A percentile compares a stretch with the other conserved stretches of the same genome.
Evolutionary conservation across 2,329 filamentous ascomycete genomes (phyloP).

Genomic region (Ceratocystis diversiconidia): DNA sequence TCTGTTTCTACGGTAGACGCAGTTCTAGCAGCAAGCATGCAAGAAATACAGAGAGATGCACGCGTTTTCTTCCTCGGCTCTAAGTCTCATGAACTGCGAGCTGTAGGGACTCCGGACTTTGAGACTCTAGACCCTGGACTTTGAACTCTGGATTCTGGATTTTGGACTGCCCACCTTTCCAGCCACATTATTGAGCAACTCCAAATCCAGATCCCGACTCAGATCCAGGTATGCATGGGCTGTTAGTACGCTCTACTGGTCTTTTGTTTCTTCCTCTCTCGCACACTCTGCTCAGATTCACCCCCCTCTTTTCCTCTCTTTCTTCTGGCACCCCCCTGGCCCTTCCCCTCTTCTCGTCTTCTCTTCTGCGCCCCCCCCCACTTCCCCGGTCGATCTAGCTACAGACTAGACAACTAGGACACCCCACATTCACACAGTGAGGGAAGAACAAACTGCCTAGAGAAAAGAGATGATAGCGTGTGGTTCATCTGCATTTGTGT

Average conservation of each 20-base stretch:
- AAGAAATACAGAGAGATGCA: neutral
- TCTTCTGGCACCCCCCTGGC: neutral
- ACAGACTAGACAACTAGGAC: neutral
- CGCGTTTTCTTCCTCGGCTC: neutral
- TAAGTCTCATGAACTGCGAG: neutral
- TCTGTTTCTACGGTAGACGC: neutral
- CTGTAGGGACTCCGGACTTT: neutral
- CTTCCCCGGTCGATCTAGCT: constrained; percentile 11
- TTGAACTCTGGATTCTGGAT: neutral
- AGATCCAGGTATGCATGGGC: neutral
- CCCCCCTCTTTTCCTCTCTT: neutral
- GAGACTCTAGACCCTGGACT: neutral
- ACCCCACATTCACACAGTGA: neutral
- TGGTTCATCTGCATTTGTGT: neutral
- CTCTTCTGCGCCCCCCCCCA: neutral
- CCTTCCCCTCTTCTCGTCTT: neutral
- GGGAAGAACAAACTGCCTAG: neutral
- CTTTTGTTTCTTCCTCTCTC: neutral
- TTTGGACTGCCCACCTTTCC: neutral
- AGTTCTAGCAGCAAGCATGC: neutral
- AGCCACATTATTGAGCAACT: neutral
- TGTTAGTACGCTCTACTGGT: neutral
- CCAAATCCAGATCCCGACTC: neutral
- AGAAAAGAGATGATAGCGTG: neutral
- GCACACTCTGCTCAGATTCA: neutral